Evolutionary conservation across 805 yeast species (phyloP).

Genomic region (Candida khao-thaluensis): DNA sequence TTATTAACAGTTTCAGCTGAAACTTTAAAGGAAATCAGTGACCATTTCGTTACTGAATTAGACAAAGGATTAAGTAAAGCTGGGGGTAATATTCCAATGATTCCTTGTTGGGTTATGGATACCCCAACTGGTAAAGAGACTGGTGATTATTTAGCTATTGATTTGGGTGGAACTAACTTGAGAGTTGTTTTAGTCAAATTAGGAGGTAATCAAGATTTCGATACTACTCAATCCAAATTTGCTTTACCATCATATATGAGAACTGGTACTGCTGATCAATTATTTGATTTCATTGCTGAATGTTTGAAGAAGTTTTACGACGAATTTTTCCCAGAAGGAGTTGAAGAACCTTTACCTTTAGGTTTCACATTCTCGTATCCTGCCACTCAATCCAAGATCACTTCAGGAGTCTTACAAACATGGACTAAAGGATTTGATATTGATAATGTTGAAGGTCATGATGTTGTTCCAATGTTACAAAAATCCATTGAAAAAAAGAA

Average conservation of each 20-base stretch:
- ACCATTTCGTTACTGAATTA: slow-evolving; percentile 76
- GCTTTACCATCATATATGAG: slow-evolving; percentile 74
- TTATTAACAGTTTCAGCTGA: slow-evolving; percentile 62
- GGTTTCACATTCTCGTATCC: slow-evolving; percentile 98
- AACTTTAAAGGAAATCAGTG: slow-evolving; percentile 62
- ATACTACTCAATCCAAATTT: slow-evolving; percentile 83
- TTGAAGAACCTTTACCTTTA: slow-evolving; percentile 61
- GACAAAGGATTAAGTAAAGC: slow-evolving; percentile 72
- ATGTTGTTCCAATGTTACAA: slow-evolving; percentile 91
- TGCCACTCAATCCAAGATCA: slow-evolving; percentile 76
- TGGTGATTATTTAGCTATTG: slow-evolving; percentile 90
- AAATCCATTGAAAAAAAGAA: slow-evolving; percentile 59
- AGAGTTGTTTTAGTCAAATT: slow-evolving; percentile 87
- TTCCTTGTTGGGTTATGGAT: slow-evolving; percentile 94
- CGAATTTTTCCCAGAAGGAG: slow-evolving; percentile 69
- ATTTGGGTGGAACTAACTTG: slow-evolving; percentile 95
- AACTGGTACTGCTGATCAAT: slow-evolving; percentile 71
- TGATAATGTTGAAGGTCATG: slow-evolving; percentile 88
- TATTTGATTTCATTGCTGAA: slow-evolving; percentile 85
- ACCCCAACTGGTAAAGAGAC: slow-evolving; percentile 89
- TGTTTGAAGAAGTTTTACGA: slow-evolving; percentile 69
- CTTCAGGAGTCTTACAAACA: slow-evolving; percentile 83
- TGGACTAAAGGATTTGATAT: slow-evolving; percentile 99
- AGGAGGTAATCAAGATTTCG: slow-evolving; percentile 81
- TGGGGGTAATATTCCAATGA: slow-evolving; percentile 94